Evolutionary conservation across 2,329 filamentous ascomycete genomes (phyloP).

Genomic region (Cadophora malorum): DNA sequence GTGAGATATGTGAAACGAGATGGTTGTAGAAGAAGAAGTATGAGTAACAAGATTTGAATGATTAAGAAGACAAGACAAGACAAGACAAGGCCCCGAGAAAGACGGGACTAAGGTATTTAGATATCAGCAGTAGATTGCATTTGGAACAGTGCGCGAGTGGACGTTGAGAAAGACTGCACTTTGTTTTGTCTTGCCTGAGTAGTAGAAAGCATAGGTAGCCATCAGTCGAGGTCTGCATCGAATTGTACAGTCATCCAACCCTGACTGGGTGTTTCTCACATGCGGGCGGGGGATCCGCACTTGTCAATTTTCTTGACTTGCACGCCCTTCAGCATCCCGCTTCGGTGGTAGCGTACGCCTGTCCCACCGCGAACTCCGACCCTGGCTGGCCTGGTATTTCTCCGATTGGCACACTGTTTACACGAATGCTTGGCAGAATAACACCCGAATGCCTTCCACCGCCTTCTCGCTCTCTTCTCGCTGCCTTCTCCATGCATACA

Average conservation of each 20-base stretch:
- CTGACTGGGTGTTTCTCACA: background rate
- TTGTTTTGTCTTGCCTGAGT: background rate
- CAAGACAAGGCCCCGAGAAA: background rate
- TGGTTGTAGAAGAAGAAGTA: background rate
- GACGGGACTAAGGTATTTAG: background rate
- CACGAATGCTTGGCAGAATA: conserved; percentile 32
- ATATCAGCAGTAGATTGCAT: background rate
- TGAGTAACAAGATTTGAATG: conserved; percentile 5
- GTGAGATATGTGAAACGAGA: conserved; percentile 21
- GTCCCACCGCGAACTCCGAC: no score
- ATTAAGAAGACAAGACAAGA: background rate
- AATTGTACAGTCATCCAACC: conserved; percentile 29
- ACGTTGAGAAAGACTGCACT: background rate
- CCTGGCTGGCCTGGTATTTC: conserved; percentile 3
- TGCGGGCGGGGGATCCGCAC: background rate
- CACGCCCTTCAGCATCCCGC: conserved; percentile 38
- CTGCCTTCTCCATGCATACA: background rate
- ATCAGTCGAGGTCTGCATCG: background rate
- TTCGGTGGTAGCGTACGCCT: conserved; percentile 27
- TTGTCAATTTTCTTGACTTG: conserved; percentile 36
- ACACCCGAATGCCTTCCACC: conserved; percentile 26
- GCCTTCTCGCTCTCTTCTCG: conserved; percentile 22
- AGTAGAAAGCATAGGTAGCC: background rate
- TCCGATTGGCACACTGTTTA: conserved; percentile 17
- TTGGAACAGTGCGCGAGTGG: background rate